These are phyloP conservation scores for Penicillium glabrum DNA, from an alignment of 2,329 filamentous ascomycete species.

Conservation along the genomic window DNA sequence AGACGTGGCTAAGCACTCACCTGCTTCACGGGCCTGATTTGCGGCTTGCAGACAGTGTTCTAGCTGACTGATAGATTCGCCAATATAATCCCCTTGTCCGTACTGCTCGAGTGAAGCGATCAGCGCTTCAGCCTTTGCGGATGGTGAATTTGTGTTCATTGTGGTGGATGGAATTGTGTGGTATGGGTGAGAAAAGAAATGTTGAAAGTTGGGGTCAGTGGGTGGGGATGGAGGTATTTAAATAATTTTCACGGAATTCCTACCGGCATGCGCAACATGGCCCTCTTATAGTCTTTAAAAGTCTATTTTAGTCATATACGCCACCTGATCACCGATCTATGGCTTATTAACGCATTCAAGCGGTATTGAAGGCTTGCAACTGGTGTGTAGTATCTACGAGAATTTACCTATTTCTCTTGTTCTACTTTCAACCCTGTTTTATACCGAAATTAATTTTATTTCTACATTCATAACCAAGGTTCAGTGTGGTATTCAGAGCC, in stretches of 20 bases:
- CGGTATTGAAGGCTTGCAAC: no score
- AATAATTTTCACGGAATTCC: neutral
- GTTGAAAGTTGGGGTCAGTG: neutral
- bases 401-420: no score
- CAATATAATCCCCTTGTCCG: constrained; percentile 36
- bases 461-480: neutral
- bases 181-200: neutral
- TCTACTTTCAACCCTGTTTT: no score
- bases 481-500: neutral
- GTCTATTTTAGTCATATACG: neutral
- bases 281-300: neutral
- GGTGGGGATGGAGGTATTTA: neutral
- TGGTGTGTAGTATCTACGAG: no score
- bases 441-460: neutral
- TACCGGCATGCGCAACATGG: neutral
- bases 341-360: neutral
- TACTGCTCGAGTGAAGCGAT: constrained; percentile 29
- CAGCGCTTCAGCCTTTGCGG: constrained; percentile 19
- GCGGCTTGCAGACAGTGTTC: constrained; percentile 36
- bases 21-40: constrained; percentile 28
- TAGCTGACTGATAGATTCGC: constrained; percentile 36
- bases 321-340: neutral
- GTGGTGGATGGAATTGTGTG: neutral
- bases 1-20: constrained; percentile 6
- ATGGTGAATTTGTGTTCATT: constrained; percentile 11